These are phyloP conservation scores for Talaromyces thailandensis DNA, from an alignment of 495 filamentous ascomycete genomes.

Conservation along the genomic window DNA sequence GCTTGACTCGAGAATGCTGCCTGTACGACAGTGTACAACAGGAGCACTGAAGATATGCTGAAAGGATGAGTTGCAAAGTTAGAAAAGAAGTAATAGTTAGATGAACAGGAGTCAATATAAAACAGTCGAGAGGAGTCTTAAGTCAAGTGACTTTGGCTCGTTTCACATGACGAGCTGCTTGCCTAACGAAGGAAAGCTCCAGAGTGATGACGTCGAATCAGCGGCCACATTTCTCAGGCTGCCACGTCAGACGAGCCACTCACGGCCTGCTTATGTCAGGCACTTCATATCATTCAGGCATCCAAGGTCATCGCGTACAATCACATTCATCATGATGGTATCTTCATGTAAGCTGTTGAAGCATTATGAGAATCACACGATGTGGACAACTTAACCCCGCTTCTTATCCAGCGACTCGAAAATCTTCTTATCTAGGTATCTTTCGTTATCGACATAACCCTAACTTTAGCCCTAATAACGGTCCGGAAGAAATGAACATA, in stretches of 20 bases:
- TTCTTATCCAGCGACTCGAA: not conserved
- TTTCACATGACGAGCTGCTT: slow-evolving; percentile 1
- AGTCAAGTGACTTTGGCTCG: not conserved
- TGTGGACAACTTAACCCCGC: too few relatives aligned
- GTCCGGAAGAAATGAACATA: too few relatives aligned
- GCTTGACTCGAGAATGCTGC: not conserved
- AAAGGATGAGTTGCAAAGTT: not conserved
- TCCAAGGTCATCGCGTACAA: not conserved
- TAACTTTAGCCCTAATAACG: not conserved
- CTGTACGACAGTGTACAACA: not conserved
- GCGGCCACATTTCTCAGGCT: not conserved
- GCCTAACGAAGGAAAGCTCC: not conserved
- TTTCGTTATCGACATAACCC: not conserved
- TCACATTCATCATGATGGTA: not conserved
- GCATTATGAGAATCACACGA: not conserved
- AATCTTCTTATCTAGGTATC: not conserved
- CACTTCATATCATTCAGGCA: not conserved
- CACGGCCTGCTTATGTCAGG: not conserved
- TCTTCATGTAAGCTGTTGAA: not conserved
- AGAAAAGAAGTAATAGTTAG: too few relatives aligned
- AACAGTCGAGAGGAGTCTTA: not conserved
- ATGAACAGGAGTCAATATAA: not conserved
- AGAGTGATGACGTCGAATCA: not conserved
- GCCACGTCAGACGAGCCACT: not conserved
- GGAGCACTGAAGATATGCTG: not conserved